A percentile compares a stretch with the other conserved stretches of the same genome.
These are phyloP conservation scores for Botryotinia globosa DNA, from an alignment of 2,329 filamentous ascomycete species.

Conservation along the genomic window DNA sequence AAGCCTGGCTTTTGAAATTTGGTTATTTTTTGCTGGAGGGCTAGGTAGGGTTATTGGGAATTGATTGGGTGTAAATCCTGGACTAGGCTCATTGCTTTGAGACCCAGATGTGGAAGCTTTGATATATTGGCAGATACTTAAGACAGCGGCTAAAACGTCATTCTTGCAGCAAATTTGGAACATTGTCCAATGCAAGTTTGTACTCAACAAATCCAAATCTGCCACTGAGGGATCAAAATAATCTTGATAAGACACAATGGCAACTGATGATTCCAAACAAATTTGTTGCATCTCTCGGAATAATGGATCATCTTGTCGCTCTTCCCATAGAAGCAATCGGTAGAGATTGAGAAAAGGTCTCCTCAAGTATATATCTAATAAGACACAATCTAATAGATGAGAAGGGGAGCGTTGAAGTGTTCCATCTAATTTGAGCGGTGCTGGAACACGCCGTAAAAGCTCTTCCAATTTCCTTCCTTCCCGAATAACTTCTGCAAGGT, in stretches of 20 bases:
- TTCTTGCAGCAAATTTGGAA: slow-evolving; percentile 28
- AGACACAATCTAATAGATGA: slow-evolving; percentile 19
- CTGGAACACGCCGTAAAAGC: not conserved
- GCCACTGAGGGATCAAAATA: slow-evolving; percentile 21
- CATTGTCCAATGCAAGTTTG: slow-evolving; percentile 21
- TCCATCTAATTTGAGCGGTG: not conserved
- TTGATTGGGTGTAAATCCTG: not conserved
- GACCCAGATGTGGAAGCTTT: not conserved
- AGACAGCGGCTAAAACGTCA: slow-evolving; percentile 25
- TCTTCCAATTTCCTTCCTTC: slow-evolving; percentile 20
- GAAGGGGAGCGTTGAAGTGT: slow-evolving; percentile 6
- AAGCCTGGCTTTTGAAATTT: slow-evolving; percentile 25
- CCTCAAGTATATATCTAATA: slow-evolving; percentile 22
- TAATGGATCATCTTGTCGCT: slow-evolving; percentile 14
- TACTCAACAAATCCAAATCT: slow-evolving; percentile 14
- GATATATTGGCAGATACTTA: slow-evolving; percentile 21
- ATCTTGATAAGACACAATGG: slow-evolving; percentile 24
- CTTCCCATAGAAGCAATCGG: slow-evolving; percentile 14
- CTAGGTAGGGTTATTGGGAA: not conserved
- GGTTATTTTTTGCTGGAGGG: slow-evolving; percentile 16
- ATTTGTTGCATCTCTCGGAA: slow-evolving; percentile 13
- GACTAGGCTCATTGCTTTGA: slow-evolving; percentile 9
- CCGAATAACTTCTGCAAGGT: slow-evolving; percentile 1
- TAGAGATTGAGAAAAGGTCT: slow-evolving; percentile 23
- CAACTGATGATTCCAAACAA: slow-evolving; percentile 22